These are phyloP conservation scores for Fusarium acutatum DNA, from an alignment of 2,329 filamentous ascomycete genomes.

Conservation along the genomic window DNA sequence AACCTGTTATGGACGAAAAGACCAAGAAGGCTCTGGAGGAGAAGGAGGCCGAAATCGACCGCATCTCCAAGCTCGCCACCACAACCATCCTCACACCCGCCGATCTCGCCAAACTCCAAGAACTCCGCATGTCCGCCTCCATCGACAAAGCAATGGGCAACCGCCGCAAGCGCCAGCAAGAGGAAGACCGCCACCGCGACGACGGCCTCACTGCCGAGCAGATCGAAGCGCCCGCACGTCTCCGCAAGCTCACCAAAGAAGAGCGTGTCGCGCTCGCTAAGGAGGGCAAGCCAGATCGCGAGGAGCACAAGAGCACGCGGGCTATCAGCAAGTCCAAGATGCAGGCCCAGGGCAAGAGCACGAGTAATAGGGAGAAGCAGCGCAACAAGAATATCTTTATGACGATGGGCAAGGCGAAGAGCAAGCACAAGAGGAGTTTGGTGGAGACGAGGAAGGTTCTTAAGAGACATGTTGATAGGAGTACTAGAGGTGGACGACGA, in stretches of 20 bases:
- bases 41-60: slow-evolving; percentile 55
- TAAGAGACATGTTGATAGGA: slow-evolving; percentile 81
- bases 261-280: slow-evolving; percentile 85
- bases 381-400: slow-evolving; percentile 99
- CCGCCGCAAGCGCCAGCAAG: slow-evolving; percentile 57
- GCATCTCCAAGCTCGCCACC: slow-evolving; percentile 81
- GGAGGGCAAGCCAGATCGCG: slow-evolving; percentile 80
- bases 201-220: slow-evolving; percentile 90
- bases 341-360: slow-evolving; percentile 89
- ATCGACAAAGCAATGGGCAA: slow-evolving; percentile 70
- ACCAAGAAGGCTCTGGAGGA: slow-evolving; percentile 47
- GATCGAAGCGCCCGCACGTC: slow-evolving; percentile 84
- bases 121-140: slow-evolving; percentile 79
- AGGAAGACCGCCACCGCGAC: slow-evolving; percentile 74
- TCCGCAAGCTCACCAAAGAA: slow-evolving; percentile 88
- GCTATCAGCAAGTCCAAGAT: slow-evolving; percentile 89
- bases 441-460: slow-evolving; percentile 84
- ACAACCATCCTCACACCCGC: slow-evolving; percentile 94
- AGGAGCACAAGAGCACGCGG: slow-evolving; percentile 85
- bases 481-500: slow-evolving; percentile 84
- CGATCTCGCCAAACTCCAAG: slow-evolving; percentile 92
- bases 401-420: slow-evolving; percentile 95
- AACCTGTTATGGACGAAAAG: slow-evolving; percentile 52
- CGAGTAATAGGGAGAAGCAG: slow-evolving; percentile 96
- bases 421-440: slow-evolving; percentile 93